Percentiles rank a stretch among this genome's conserved stretches.
Evolutionary conservation across 2,329 filamentous ascomycete species (phyloP).

Genomic region (Colletotrichum coccodes): DNA sequence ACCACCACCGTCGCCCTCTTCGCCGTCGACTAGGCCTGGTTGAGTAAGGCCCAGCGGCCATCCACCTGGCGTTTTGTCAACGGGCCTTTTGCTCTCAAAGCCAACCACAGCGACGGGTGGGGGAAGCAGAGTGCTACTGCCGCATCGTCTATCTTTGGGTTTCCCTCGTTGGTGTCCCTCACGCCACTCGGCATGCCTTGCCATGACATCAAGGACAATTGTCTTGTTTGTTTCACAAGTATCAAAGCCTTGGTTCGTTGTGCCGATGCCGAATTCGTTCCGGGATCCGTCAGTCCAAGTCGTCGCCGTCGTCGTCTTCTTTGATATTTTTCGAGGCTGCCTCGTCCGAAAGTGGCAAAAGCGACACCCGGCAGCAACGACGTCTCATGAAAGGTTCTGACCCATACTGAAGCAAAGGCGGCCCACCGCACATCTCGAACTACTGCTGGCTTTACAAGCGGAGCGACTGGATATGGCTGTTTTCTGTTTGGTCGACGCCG

Average conservation of each 20-base stretch:
- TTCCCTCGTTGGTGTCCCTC: neutral
- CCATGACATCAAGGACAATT: neutral
- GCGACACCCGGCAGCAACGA: neutral
- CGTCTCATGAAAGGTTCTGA: neutral
- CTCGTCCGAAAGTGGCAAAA: neutral
- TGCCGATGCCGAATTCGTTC: neutral
- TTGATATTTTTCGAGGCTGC: neutral
- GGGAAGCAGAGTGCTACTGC: neutral
- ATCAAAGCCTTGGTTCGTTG: neutral
- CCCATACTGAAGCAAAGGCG: constrained; percentile 1
- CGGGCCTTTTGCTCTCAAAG: constrained; percentile 14
- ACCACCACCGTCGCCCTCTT: neutral
- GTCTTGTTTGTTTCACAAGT: neutral
- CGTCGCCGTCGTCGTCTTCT: neutral
- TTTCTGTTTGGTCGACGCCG: neutral
- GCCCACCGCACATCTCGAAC: neutral
- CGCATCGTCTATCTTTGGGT: neutral
- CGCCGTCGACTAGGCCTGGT: constrained; percentile 18
- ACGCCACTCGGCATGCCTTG: constrained; percentile 21
- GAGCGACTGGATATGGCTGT: neutral
- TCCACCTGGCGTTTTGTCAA: constrained; percentile 7
- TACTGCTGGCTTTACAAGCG: neutral
- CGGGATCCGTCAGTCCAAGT: neutral
- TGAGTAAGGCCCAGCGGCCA: constrained; percentile 8
- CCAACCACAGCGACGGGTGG: constrained; percentile 9